Conservation (phyloP, 75 land plant genomes). For the Sequoiadendron giganteum region DNA sequence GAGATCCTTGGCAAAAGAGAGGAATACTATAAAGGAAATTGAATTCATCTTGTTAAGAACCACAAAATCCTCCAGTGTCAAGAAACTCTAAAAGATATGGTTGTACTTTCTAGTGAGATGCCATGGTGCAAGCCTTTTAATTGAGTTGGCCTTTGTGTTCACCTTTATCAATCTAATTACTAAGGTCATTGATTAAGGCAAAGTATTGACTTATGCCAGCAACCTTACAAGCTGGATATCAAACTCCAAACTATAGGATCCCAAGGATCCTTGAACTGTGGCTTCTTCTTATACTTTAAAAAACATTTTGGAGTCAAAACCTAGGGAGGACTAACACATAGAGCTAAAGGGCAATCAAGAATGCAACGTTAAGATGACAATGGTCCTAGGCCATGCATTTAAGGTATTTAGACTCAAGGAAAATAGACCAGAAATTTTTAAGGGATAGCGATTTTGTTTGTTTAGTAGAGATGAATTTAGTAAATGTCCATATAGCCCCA, state of each 20-base stretch:
- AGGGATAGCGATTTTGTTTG: neutral
- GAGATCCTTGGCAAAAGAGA: no score
- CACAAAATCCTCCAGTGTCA: no score
- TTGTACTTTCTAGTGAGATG: neutral
- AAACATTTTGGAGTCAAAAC: neutral
- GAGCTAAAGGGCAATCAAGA: neutral
- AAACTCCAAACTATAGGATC: neutral
- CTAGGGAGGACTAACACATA: neutral
- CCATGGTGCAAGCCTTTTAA: neutral
- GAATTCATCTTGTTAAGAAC: no score
- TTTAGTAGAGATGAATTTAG: neutral
- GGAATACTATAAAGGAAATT: no score
- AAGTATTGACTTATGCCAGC: neutral
- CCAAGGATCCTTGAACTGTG: neutral
- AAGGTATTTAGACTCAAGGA: neutral
- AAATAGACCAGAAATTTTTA: neutral
- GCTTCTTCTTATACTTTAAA: neutral
- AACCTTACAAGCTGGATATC: neutral
- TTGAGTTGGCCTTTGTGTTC: no score
- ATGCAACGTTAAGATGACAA: neutral
- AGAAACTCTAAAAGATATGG: no score
- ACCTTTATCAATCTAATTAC: neutral
- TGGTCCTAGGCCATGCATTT: neutral
- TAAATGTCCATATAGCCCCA: neutral
- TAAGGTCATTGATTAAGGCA: neutral